phyloP scores from a whole-genome alignment of 2,329 filamentous ascomycete genomes.

The Clonostachys sp. region DNA sequence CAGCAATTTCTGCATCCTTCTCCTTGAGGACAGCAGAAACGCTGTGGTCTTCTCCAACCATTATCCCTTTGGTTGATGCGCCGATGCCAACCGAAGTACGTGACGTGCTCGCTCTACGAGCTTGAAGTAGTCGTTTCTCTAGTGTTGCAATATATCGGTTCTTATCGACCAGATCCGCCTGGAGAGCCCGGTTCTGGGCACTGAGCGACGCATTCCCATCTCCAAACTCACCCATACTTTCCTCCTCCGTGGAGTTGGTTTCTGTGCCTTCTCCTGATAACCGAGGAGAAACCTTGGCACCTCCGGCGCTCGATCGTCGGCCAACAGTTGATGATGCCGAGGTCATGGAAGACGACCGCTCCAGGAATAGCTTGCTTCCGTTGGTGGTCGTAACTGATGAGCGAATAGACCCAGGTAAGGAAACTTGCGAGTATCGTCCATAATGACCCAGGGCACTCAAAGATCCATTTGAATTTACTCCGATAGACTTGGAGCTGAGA shows the following conservation, averaged over 20 bases:
- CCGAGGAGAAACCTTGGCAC: constrained; percentile 29
- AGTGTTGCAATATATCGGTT: constrained; percentile 93
- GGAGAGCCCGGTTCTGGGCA: constrained; percentile 86
- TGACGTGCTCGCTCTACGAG: constrained; percentile 83
- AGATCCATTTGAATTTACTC: constrained; percentile 77
- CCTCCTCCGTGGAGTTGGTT: constrained; percentile 55
- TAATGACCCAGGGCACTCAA: constrained; percentile 63
- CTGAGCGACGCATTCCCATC: constrained; percentile 79
- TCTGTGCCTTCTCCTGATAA: constrained; percentile 27
- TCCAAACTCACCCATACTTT: constrained; percentile 74
- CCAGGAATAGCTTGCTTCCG: constrained; percentile 43
- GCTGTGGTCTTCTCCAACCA: constrained; percentile 76
- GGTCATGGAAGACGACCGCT: constrained; percentile 63
- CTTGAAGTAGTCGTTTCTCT: constrained; percentile 88
- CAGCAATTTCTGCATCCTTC: constrained; percentile 88
- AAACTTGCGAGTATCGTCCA: constrained; percentile 57
- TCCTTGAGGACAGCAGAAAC: constrained; percentile 71
- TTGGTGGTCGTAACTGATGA: constrained; percentile 67
- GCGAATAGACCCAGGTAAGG: constrained; percentile 51
- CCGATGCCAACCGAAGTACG: constrained; percentile 71
- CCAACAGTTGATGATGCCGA: constrained; percentile 59
- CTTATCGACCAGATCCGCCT: constrained; percentile 93
- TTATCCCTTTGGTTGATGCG: constrained; percentile 54
- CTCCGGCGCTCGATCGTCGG: constrained; percentile 39
- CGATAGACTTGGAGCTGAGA: constrained; percentile 89